phyloP scores from a whole-genome alignment of 164 flowering plant species.

The Annona squamosa region DNA sequence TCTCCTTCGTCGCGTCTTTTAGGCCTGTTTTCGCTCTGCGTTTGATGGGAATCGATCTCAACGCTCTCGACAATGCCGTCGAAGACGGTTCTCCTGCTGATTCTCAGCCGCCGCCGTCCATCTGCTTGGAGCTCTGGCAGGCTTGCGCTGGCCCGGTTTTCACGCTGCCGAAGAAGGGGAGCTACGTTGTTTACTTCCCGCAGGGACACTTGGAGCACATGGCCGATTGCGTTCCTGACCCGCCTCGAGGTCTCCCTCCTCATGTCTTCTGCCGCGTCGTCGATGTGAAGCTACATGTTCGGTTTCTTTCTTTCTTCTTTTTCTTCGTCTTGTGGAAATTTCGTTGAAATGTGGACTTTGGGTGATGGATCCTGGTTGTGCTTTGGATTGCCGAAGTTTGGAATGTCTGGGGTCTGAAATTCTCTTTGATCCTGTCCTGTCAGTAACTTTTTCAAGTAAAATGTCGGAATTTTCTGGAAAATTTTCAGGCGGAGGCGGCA shows the following conservation, averaged over 20 bases:
- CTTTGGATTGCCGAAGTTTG: slow-evolving; percentile 1
- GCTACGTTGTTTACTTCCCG: slow-evolving; percentile 75
- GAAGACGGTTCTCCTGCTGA: slow-evolving; percentile 9
- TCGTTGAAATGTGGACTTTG: slow-evolving; percentile 1
- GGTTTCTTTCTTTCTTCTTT: slow-evolving; percentile 9
- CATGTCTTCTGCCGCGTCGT: slow-evolving; percentile 86
- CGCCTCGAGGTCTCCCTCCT: slow-evolving; percentile 50
- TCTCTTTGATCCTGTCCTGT: slow-evolving; percentile 2
- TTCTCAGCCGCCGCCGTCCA: slow-evolving; percentile 17
- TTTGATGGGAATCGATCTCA: slow-evolving; percentile 64
- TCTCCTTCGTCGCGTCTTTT: slow-evolving; percentile 18
- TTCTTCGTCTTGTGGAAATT: neutral
- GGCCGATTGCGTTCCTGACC: slow-evolving; percentile 27
- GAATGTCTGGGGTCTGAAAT: neutral
- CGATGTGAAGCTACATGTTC: slow-evolving; percentile 83
- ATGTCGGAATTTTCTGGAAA: neutral
- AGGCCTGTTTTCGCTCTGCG: slow-evolving; percentile 4
- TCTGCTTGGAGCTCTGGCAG: slow-evolving; percentile 95
- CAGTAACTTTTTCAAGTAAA: neutral
- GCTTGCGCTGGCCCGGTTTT: slow-evolving; percentile 93
- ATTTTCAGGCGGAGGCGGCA: slow-evolving; percentile 61
- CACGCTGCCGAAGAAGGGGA: slow-evolving; percentile 78
- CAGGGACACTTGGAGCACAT: slow-evolving; percentile 85
- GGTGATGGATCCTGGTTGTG: neutral
- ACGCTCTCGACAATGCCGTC: slow-evolving; percentile 43